Evolutionary conservation across 2,329 filamentous ascomycete genomes (phyloP).

Genomic region (Cercospora beticola): DNA sequence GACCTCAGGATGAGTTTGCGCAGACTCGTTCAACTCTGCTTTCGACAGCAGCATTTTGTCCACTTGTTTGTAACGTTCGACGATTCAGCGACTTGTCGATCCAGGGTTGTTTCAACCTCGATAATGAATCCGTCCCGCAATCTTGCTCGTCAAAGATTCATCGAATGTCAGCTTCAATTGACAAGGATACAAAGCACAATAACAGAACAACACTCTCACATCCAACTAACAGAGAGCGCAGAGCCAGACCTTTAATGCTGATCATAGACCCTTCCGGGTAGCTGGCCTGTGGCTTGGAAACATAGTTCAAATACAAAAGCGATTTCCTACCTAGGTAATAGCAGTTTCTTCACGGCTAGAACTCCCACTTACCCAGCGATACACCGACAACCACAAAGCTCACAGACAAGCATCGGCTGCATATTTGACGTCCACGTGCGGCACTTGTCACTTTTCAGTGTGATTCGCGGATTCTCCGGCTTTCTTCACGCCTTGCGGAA

Average conservation of each 20-base stretch:
- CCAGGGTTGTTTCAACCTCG: background rate
- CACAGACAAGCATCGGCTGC: background rate
- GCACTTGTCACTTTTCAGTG: background rate
- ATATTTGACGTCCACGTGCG: background rate
- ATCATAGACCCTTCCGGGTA: background rate
- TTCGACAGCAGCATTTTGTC: slow-evolving; percentile 17
- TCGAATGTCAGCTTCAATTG: background rate
- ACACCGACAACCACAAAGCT: background rate
- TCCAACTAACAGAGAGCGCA: background rate
- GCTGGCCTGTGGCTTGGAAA: background rate
- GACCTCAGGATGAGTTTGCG: slow-evolving; percentile 22
- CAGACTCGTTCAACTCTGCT: slow-evolving; percentile 17
- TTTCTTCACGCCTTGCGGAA: background rate
- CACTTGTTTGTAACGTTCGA: background rate
- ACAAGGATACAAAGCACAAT: background rate
- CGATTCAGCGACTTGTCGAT: background rate
- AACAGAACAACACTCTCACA: background rate
- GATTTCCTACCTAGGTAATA: slow-evolving; percentile 1
- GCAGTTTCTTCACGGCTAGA: background rate
- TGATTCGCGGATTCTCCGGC: background rate
- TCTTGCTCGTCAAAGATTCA: background rate
- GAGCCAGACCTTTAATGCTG: background rate
- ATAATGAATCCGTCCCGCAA: background rate
- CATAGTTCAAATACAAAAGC: background rate
- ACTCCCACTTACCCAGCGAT: background rate